A percentile compares a stretch with the other conserved stretches of the same genome.
These are phyloP conservation scores for Talaromyces nanjingensis DNA, from an alignment of 495 filamentous ascomycete genomes.

Conservation along the genomic window DNA sequence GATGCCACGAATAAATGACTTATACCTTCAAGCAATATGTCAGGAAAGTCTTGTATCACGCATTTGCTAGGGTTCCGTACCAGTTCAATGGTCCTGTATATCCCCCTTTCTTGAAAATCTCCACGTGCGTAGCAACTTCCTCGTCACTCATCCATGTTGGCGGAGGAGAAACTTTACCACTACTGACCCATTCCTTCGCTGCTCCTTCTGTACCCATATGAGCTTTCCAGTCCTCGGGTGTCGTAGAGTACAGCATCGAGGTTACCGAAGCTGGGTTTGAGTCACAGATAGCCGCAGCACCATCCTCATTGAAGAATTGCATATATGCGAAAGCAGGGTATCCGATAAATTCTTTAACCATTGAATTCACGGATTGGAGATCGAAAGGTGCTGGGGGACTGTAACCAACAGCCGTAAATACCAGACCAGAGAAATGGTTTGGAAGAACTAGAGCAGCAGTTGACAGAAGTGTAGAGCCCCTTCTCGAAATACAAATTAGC, in stretches of 20 bases:
- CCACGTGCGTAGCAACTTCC: neutral
- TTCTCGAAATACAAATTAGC: neutral
- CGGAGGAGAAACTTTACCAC: neutral
- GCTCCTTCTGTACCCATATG: neutral
- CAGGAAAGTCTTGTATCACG: neutral
- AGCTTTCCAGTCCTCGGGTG: conserved; percentile 5
- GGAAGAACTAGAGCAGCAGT: neutral
- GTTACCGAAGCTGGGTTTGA: neutral
- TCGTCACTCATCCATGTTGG: neutral
- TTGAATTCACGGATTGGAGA: neutral
- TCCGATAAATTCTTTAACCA: neutral
- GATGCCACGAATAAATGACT: neutral
- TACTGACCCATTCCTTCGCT: conserved; percentile 5
- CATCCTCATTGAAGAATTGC: conserved; percentile 8
- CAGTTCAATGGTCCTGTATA: conserved; percentile 8
- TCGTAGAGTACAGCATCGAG: conserved; percentile 4
- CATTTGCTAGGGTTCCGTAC: neutral
- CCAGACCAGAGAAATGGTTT: neutral
- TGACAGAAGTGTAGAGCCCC: conserved; percentile 7
- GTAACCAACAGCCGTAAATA: conserved; percentile 3
- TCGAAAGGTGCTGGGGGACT: neutral
- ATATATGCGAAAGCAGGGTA: conserved; percentile 4
- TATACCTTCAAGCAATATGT: neutral
- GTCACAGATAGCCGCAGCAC: neutral
- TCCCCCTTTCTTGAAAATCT: conserved; percentile 1